phyloP scores from a whole-genome alignment of 306 rosid genomes.

The Arachis hypogaea region DNA sequence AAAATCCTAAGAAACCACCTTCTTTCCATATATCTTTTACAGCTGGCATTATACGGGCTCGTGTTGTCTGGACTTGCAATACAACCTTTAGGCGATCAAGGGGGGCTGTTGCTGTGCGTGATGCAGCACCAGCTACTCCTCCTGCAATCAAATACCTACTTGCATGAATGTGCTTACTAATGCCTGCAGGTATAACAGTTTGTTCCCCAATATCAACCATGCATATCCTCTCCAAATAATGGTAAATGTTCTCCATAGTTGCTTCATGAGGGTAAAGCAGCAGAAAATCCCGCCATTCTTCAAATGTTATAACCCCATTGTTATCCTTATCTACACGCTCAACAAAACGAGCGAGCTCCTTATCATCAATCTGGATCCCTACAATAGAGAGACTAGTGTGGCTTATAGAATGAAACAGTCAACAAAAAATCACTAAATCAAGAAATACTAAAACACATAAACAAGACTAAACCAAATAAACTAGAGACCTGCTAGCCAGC shows the following conservation, averaged over 20 bases:
- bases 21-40: constrained; percentile 70
- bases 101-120: constrained; percentile 96
- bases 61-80: constrained; percentile 83
- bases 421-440: constrained; percentile 28
- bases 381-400: constrained; percentile 58
- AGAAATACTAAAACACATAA: constrained; percentile 20
- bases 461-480: constrained; percentile 10
- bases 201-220: constrained; percentile 95
- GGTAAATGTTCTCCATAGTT: constrained; percentile 95
- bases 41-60: constrained; percentile 69
- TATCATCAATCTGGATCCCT: constrained; percentile 95
- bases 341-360: constrained; percentile 92
- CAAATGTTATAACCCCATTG: constrained; percentile 92
- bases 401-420: constrained; percentile 60
- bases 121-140: constrained; percentile 92
- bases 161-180: constrained; percentile 81
- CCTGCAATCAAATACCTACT: constrained; percentile 92
- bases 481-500: constrained; percentile 21
- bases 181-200: constrained; percentile 85
- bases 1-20: constrained; percentile 81
- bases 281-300: constrained; percentile 98
- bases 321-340: constrained; percentile 96
- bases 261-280: constrained; percentile 95
- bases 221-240: constrained; percentile 91
- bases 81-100: constrained; percentile 87